phyloP scores from a whole-genome alignment of 2,329 filamentous ascomycete genomes.

The Xylariaceae sp. region DNA sequence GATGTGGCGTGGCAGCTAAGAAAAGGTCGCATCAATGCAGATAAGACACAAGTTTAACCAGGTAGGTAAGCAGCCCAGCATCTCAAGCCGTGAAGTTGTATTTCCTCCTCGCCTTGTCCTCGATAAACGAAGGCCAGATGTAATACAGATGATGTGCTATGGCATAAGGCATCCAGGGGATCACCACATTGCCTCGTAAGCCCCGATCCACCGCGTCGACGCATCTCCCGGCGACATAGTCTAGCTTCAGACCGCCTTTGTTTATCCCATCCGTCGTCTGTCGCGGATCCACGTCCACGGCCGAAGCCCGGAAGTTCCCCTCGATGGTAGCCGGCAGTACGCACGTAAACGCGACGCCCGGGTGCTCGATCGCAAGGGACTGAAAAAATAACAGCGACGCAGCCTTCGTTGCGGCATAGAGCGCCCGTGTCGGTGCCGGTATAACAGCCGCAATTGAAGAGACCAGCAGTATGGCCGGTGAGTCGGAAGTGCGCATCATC shows the following conservation, averaged over 20 bases:
- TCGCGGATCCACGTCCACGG: conserved; percentile 30
- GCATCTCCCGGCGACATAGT: conserved; percentile 31
- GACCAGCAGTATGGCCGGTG: conserved; percentile 29
- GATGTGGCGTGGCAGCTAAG: background rate
- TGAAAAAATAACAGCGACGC: conserved; percentile 34
- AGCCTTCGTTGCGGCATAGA: conserved; percentile 35
- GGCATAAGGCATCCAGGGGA: conserved; percentile 33
- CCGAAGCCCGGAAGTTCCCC: conserved; percentile 35
- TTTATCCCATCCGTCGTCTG: conserved; percentile 23
- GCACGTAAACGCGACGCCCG: conserved; percentile 31
- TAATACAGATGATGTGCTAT: conserved; percentile 32
- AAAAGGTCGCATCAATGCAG: background rate
- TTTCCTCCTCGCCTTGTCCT: conserved; percentile 31
- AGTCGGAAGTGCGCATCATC: conserved; percentile 30
- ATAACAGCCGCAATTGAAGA: conserved; percentile 32
- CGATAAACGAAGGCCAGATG: conserved; percentile 32
- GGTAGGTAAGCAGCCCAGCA: background rate
- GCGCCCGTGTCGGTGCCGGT: conserved; percentile 34
- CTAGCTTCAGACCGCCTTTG: conserved; percentile 32
- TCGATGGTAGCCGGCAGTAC: conserved; percentile 35
- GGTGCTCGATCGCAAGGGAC: conserved; percentile 35
- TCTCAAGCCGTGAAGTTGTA: conserved; percentile 27
- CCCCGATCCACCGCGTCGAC: conserved; percentile 29
- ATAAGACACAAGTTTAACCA: no score
- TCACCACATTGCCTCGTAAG: conserved; percentile 28